Evolutionary conservation across 345 rosid genomes (phyloP).

Genomic region (Ricinus communis): DNA sequence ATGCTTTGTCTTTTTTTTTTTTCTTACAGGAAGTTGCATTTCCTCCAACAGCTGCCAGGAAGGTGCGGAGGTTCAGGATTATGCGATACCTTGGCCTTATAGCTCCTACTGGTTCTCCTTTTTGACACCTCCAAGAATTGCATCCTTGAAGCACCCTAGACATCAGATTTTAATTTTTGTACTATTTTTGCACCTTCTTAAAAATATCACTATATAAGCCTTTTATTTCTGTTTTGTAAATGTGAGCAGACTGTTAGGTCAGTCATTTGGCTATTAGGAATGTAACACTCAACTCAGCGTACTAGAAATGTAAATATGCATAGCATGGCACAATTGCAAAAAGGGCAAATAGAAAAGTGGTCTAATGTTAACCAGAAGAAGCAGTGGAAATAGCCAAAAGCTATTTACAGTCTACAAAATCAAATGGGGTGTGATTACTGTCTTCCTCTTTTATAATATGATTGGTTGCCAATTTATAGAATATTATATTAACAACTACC

Average conservation of each 20-base stretch:
- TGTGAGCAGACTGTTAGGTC: neutral
- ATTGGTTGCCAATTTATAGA: no score
- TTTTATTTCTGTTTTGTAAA: no score
- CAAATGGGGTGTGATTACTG: no score
- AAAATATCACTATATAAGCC: neutral
- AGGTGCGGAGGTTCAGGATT: constrained; percentile 36
- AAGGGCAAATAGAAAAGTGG: no score
- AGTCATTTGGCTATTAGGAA: constrained; percentile 6
- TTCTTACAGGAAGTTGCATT: constrained; percentile 26
- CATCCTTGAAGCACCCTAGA: neutral
- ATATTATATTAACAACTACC: no score
- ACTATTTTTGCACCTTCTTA: neutral
- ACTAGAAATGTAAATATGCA: no score
- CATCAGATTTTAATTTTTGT: neutral
- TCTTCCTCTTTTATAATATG: no score
- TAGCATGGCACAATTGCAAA: no score
- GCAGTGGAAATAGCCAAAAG: no score
- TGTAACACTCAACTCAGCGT: neutral
- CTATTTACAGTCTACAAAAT: no score
- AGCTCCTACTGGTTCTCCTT: constrained; percentile 38
- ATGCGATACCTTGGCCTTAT: constrained; percentile 41
- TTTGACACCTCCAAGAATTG: neutral
- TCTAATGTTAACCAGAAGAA: no score
- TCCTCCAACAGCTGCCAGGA: constrained; percentile 20
- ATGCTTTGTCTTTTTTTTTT: neutral